Percentiles rank a stretch among this genome's conserved stretches.
phyloP scores from a whole-genome alignment of 176 grass and related monocot species.

The Urochloa ruziziensis region DNA sequence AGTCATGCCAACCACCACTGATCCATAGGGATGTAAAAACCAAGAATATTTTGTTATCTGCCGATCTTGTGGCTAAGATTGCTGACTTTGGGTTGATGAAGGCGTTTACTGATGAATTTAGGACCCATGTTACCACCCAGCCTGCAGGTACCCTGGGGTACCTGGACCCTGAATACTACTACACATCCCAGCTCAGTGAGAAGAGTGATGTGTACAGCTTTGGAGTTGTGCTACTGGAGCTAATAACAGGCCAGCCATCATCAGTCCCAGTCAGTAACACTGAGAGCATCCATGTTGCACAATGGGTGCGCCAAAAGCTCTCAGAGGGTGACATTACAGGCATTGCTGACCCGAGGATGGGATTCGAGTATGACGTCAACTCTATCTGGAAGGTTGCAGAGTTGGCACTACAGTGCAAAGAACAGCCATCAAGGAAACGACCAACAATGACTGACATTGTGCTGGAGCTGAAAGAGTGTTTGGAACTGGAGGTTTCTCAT shows the following conservation, averaged over 20 bases:
- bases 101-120: slow-evolving; percentile 2
- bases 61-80: slow-evolving; percentile 42
- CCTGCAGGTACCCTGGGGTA: slow-evolving; percentile 48
- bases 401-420: slow-evolving; percentile 33
- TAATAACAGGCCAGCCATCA: slow-evolving; percentile 19
- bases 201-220: slow-evolving; percentile 48
- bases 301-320: slow-evolving; percentile 35
- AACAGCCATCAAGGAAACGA: slow-evolving; percentile 28
- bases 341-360: slow-evolving; percentile 27
- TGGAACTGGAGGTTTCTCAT: slow-evolving; percentile 26
- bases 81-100: slow-evolving; percentile 55
- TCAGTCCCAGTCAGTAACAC: not conserved
- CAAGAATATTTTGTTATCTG: slow-evolving; percentile 46
- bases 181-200: slow-evolving; percentile 44
- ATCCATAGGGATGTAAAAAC: slow-evolving; percentile 67
- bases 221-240: slow-evolving; percentile 40
- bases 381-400: slow-evolving; percentile 40
- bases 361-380: slow-evolving; percentile 15
- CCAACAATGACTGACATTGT: slow-evolving; percentile 35
- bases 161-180: slow-evolving; percentile 58
- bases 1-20: slow-evolving; percentile 38
- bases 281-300: slow-evolving; percentile 34
- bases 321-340: slow-evolving; percentile 27
- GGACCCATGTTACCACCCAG: slow-evolving; percentile 45
- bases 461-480: slow-evolving; percentile 27